Conservation (phyloP, 352 stramenopile species). For the Phytophthora pini region DNA sequence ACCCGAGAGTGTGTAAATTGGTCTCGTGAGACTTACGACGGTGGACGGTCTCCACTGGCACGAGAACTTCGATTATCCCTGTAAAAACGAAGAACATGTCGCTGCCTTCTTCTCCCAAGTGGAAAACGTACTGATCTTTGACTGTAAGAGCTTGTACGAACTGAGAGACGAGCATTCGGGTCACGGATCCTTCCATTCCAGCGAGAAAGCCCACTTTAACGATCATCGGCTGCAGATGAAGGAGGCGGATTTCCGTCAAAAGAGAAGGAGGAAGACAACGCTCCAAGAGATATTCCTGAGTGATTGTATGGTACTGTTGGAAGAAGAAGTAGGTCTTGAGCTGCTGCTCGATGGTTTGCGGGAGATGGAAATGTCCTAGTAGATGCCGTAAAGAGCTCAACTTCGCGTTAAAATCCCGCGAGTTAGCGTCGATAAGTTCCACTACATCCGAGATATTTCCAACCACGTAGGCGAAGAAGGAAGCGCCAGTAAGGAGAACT, state of each 20-base stretch:
- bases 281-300: conserved; percentile 60
- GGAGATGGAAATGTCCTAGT: conserved; percentile 58
- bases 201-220: conserved; percentile 60
- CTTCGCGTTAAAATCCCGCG: conserved; percentile 61
- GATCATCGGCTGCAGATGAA: conserved; percentile 68
- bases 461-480: conserved; percentile 62
- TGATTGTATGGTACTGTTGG: conserved; percentile 64
- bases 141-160: conserved; percentile 57
- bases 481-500: conserved; percentile 49
- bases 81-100: conserved; percentile 76
- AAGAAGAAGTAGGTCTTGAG: conserved; percentile 81
- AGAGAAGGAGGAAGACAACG: conserved; percentile 57
- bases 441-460: conserved; percentile 69
- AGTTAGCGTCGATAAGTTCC: conserved; percentile 58
- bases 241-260: conserved; percentile 59
- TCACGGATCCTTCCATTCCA: conserved; percentile 57
- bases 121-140: conserved; percentile 56
- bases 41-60: conserved; percentile 38
- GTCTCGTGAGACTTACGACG: conserved; percentile 43
- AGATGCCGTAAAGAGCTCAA: conserved; percentile 65
- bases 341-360: conserved; percentile 49
- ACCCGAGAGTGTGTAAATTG: conserved; percentile 16
- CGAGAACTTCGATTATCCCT: conserved; percentile 56
- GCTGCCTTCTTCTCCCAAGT: conserved; percentile 50
- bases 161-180: conserved; percentile 59